These are phyloP conservation scores for Dunaliella primolecta DNA, from an alignment of 139 green algal genomes.

Conservation along the genomic window DNA sequence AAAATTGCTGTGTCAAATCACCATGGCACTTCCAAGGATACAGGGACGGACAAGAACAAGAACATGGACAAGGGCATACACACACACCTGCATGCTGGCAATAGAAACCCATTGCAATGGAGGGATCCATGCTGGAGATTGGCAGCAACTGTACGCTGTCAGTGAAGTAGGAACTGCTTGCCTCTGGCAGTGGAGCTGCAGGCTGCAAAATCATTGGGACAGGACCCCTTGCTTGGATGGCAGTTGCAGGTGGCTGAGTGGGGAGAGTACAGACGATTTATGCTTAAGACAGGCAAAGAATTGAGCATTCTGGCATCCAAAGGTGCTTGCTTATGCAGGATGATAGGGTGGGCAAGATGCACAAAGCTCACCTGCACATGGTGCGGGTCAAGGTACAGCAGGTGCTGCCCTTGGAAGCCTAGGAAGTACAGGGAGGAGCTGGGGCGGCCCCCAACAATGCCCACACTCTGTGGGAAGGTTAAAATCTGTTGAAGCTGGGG, in stretches of 20 bases:
- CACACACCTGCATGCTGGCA: constrained; percentile 44
- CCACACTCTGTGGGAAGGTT: constrained; percentile 73
- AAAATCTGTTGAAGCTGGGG: constrained; percentile 76
- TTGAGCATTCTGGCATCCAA: too few species aligned
- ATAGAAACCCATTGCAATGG: constrained; percentile 84
- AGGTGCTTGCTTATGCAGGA: too few species aligned
- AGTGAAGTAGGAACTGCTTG: constrained; percentile 35
- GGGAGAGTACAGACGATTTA: too few species aligned
- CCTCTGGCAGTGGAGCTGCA: not conserved
- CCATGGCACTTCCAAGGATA: too few species aligned
- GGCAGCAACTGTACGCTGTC: constrained; percentile 56
- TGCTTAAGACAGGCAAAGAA: too few species aligned
- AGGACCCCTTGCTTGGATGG: too few species aligned
- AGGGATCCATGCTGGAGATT: constrained; percentile 70
- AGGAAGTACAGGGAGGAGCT: constrained; percentile 83
- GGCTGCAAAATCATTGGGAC: too few species aligned
- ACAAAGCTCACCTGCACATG: constrained; percentile 29
- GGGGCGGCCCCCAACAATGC: constrained; percentile 86
- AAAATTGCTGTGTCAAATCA: too few species aligned
- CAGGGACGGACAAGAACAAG: not conserved
- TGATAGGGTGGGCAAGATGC: too few species aligned
- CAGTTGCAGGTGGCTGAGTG: too few species aligned
- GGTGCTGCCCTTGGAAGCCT: constrained; percentile 57
- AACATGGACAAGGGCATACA: not conserved
- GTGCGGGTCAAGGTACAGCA: constrained; percentile 86